These are phyloP conservation scores for Phlyctochytrium planicorne DNA, from an alignment of 192 early-diverging fungal genomes.

Conservation along the genomic window DNA sequence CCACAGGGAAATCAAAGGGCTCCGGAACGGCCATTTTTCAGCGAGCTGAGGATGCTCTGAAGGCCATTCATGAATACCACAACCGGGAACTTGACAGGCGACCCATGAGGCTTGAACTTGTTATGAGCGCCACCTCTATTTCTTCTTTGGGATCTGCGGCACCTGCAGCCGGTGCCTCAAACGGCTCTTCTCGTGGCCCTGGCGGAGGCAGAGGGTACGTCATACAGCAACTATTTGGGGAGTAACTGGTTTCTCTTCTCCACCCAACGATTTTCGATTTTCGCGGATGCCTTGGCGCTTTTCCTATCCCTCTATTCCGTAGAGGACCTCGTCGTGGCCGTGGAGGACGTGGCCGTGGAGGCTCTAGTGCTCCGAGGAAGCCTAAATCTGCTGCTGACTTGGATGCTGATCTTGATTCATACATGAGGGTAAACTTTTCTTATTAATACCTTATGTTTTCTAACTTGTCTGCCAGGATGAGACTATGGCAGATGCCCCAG, in stretches of 20 bases:
- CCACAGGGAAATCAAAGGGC: conserved; percentile 44
- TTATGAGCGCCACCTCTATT: conserved; percentile 25
- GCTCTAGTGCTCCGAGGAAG: conserved; percentile 20
- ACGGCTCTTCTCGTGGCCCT: background rate
- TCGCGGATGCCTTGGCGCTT: no score
- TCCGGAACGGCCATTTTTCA: conserved; percentile 44
- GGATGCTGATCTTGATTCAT: conserved; percentile 51
- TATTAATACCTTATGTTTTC: background rate
- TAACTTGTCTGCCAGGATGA: conserved; percentile 6
- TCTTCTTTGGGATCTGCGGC: conserved; percentile 7
- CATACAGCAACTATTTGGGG: no score
- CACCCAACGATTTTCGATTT: no score
- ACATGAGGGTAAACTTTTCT: conserved; percentile 37
- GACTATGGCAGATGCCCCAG: conserved; percentile 15
- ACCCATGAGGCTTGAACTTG: conserved; percentile 51
- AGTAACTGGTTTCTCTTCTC: no score
- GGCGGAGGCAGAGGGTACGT: conserved; percentile 16
- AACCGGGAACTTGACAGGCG: conserved; percentile 45
- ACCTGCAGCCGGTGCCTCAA: conserved; percentile 3
- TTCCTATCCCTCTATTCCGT: no score
- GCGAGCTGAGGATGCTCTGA: conserved; percentile 21
- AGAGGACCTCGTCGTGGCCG: conserved; percentile 11
- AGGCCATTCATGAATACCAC: conserved; percentile 48
- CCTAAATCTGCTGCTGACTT: conserved; percentile 26
- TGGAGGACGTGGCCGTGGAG: conserved; percentile 21